Percentiles rank a stretch among this genome's conserved stretches.
Evolutionary conservation across 2,329 filamentous ascomycete genomes (phyloP).

Genomic region (Colletotrichum acutatum): DNA sequence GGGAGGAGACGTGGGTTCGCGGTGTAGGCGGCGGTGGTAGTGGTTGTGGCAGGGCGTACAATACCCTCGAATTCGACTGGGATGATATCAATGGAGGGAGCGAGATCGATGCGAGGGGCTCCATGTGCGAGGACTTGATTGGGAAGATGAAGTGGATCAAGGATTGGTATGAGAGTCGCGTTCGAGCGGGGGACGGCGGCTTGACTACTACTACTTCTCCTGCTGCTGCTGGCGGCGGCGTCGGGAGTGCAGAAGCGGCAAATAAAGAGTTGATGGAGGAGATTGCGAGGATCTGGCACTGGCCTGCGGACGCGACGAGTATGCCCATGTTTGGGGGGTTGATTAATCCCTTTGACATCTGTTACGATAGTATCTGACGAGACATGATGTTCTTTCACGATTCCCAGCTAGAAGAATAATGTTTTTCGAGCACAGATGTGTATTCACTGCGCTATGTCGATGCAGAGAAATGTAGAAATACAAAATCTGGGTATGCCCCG

Average conservation of each 20-base stretch:
- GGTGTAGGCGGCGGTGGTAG: too few relatives aligned
- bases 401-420: background rate
- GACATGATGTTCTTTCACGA: background rate
- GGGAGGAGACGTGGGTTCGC: background rate
- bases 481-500: background rate
- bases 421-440: background rate
- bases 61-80: background rate
- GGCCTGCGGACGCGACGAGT: conserved; percentile 1
- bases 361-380: conserved; percentile 14
- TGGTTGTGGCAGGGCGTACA: background rate
- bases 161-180: conserved; percentile 8
- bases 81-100: background rate
- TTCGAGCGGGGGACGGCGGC: background rate
- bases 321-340: conserved; percentile 14
- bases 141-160: conserved; percentile 22
- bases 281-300: conserved; percentile 16
- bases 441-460: background rate
- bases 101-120: background rate
- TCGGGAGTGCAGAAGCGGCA: background rate
- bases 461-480: background rate
- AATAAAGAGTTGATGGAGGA: conserved; percentile 22
- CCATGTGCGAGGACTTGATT: conserved; percentile 12
- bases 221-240: background rate
- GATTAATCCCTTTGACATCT: conserved; percentile 4
- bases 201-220: background rate